Conservation (phyloP, 2,329 filamentous ascomycete species). For the Apiospora koreana region DNA sequence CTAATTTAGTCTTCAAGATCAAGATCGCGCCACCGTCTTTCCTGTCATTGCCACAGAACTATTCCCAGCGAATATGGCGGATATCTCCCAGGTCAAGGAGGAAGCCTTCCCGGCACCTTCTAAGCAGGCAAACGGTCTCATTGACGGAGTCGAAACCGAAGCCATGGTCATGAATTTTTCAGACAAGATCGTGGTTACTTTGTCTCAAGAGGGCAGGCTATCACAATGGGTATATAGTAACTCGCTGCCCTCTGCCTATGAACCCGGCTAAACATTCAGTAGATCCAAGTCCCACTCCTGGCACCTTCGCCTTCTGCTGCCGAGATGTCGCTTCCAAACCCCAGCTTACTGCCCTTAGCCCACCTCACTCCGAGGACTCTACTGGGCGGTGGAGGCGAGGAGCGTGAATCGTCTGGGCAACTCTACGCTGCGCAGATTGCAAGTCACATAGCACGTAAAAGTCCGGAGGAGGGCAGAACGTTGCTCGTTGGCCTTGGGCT, state of each 20-base stretch:
- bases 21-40: neutral
- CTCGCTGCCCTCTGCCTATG: neutral
- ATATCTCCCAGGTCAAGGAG: slow-evolving; percentile 40
- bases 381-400: slow-evolving; percentile 77
- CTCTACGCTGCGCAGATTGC: slow-evolving; percentile 89
- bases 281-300: slow-evolving; percentile 81
- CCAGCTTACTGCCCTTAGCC: slow-evolving; percentile 66
- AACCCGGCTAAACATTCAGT: neutral
- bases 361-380: slow-evolving; percentile 86
- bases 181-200: slow-evolving; percentile 88
- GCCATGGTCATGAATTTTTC: slow-evolving; percentile 74
- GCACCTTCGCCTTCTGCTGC: slow-evolving; percentile 64
- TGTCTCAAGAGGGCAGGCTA: slow-evolving; percentile 81
- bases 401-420: slow-evolving; percentile 82
- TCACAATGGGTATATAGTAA: slow-evolving; percentile 82
- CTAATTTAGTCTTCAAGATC: neutral
- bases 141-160: slow-evolving; percentile 72
- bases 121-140: slow-evolving; percentile 57
- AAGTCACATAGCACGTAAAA: slow-evolving; percentile 71
- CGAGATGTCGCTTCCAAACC: slow-evolving; percentile 57
- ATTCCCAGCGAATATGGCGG: slow-evolving; percentile 28
- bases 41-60: neutral
- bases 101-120: slow-evolving; percentile 70
- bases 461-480: slow-evolving; percentile 63
- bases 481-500: slow-evolving; percentile 65